phyloP scores from a whole-genome alignment of 2,329 filamentous ascomycete species.

The Scopulariopsis brevicaulis region DNA sequence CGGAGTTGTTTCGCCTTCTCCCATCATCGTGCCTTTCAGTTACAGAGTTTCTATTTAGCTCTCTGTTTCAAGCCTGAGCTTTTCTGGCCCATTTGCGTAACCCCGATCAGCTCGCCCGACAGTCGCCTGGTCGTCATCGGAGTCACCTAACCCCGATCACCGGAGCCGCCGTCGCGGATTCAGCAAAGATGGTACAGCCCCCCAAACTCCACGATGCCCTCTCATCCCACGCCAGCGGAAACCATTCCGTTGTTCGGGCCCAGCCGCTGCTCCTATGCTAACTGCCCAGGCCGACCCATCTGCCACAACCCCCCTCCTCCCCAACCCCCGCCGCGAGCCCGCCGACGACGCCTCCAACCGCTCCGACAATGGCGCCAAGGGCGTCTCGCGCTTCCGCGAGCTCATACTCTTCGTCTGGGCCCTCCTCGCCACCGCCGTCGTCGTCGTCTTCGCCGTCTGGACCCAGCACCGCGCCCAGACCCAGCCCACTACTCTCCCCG shows the following conservation, averaged over 20 bases:
- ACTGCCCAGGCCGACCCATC: not conserved
- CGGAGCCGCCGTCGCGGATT: not conserved
- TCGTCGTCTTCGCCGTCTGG: slow-evolving; percentile 70
- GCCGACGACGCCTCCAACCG: slow-evolving; percentile 15
- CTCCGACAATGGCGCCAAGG: slow-evolving; percentile 11
- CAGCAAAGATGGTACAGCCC: slow-evolving; percentile 1
- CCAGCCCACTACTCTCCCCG: slow-evolving; percentile 14
- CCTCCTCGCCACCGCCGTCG: slow-evolving; percentile 62
- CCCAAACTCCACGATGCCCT: slow-evolving; percentile 5
- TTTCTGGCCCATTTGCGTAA: not conserved
- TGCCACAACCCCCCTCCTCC: slow-evolving; percentile 17
- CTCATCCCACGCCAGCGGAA: not conserved
- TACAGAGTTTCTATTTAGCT: not conserved
- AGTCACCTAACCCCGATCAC: not conserved
- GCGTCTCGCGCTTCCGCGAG: slow-evolving; percentile 45
- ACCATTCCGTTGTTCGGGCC: not conserved
- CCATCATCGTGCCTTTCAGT: not conserved
- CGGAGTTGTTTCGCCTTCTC: not conserved
- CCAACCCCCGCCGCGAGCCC: slow-evolving; percentile 15
- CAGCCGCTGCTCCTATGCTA: not conserved
- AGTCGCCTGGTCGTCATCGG: not conserved
- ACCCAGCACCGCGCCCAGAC: slow-evolving; percentile 49
- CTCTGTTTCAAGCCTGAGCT: not conserved
- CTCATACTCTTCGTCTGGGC: slow-evolving; percentile 74
- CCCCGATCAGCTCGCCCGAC: not conserved